Conservation (phyloP, 108 stramenopile genomes). For the Cylindrotheca closterium region DNA sequence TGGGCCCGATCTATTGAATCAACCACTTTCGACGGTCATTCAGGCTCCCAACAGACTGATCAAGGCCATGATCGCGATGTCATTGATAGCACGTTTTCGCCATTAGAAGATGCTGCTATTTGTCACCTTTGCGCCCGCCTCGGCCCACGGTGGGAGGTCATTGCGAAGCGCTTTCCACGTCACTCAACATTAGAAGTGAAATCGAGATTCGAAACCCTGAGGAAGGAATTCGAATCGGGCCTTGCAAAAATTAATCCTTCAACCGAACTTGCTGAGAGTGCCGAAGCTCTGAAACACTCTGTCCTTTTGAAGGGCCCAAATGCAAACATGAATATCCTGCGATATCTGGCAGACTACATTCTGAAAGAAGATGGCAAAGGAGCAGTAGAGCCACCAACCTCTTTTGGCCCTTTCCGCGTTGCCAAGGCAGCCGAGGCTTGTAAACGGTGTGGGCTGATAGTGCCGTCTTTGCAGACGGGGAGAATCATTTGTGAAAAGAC, state of each 20-base stretch:
- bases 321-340: not conserved
- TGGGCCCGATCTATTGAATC: no score
- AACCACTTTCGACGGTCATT: no score
- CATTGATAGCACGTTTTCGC: no score
- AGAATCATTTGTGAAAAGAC: constrained; percentile 62
- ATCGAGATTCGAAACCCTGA: constrained; percentile 26
- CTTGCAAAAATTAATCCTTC: not conserved
- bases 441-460: constrained; percentile 69
- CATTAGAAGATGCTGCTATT: constrained; percentile 53
- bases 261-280: not conserved
- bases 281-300: not conserved
- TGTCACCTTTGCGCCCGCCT: constrained; percentile 18
- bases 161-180: constrained; percentile 27
- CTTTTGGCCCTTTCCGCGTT: constrained; percentile 16
- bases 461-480: constrained; percentile 75
- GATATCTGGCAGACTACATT: not conserved
- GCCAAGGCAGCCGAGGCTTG: not conserved
- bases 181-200: constrained; percentile 36
- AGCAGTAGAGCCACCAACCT: not conserved
- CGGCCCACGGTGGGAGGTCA: constrained; percentile 32
- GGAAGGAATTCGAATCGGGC: not conserved
- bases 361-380: not conserved
- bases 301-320: not conserved
- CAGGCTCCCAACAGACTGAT: no score
- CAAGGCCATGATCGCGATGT: no score